phyloP scores from a whole-genome alignment of 2,329 filamentous ascomycete species.

The Drechslerella coelobrocha region DNA sequence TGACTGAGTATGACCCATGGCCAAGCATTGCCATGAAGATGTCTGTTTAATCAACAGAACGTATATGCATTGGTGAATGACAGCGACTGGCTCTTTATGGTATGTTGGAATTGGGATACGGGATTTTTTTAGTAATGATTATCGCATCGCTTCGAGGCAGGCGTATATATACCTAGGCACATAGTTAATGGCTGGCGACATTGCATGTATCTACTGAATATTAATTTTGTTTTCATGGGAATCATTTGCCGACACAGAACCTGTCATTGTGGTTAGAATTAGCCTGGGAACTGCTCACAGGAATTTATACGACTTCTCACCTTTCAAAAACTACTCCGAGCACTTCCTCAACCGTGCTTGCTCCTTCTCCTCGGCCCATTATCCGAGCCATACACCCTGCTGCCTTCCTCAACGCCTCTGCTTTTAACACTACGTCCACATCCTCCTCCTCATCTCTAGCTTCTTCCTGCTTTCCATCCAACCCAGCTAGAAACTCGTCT shows the following conservation, averaged over 20 bases:
- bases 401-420: constrained; percentile 83
- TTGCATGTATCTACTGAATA: background rate
- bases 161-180: constrained; percentile 12
- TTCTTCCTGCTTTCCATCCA: constrained; percentile 53
- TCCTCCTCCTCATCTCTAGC: constrained; percentile 59
- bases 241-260: constrained; percentile 48
- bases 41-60: constrained; percentile 70
- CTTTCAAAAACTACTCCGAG: constrained; percentile 97
- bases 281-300: background rate
- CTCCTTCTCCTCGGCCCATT: constrained; percentile 77
- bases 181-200: background rate
- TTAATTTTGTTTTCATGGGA: background rate
- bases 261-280: constrained; percentile 19
- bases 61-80: background rate
- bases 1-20: constrained; percentile 88
- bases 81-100: background rate
- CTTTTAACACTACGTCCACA: constrained; percentile 85
- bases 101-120: constrained; percentile 16
- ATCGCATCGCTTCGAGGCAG: constrained; percentile 38
- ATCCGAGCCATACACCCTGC: constrained; percentile 82
- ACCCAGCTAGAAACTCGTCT: constrained; percentile 73
- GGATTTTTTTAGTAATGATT: constrained; percentile 2
- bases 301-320: constrained; percentile 59
- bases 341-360: constrained; percentile 91
- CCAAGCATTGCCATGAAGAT: constrained; percentile 98